Evolutionary conservation across 192 early-diverging fungal genomes (phyloP).

Genomic region (Entomortierella parvispora): DNA sequence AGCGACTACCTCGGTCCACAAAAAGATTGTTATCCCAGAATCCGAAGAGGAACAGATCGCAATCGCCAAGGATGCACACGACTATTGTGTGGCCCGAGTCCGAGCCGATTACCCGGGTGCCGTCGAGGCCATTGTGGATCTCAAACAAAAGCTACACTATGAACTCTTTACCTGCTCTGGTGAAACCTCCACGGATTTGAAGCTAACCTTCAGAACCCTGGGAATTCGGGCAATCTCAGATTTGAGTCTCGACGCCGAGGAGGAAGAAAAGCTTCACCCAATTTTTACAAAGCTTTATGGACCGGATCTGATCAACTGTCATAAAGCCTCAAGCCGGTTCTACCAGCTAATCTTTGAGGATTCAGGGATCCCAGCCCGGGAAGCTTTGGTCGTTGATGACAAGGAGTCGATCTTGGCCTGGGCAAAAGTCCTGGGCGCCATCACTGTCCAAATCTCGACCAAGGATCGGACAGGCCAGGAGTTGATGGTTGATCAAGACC

Average conservation of each 20-base stretch:
- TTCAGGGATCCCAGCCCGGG: conserved; percentile 15
- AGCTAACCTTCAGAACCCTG: conserved; percentile 24
- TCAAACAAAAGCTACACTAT: conserved; percentile 29
- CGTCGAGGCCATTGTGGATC: conserved; percentile 25
- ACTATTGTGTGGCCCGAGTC: conserved; percentile 15
- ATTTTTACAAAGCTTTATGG: conserved; percentile 39
- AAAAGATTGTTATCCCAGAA: conserved; percentile 9
- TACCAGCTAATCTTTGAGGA: conserved; percentile 24
- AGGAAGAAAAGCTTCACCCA: not conserved
- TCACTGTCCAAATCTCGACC: conserved; percentile 33
- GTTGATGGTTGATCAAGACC: conserved; percentile 18
- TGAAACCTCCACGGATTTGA: conserved; percentile 18
- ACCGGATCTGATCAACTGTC: conserved; percentile 22
- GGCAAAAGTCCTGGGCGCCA: conserved; percentile 34
- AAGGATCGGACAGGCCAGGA: conserved; percentile 29
- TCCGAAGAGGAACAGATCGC: conserved; percentile 17
- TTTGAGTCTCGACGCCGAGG: not conserved
- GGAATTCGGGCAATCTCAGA: conserved; percentile 9
- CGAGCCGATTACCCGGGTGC: conserved; percentile 33
- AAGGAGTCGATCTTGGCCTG: conserved; percentile 39
- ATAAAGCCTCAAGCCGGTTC: conserved; percentile 26
- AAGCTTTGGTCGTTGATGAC: conserved; percentile 39
- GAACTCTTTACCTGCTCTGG: conserved; percentile 42
- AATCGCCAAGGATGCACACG: conserved; percentile 13
- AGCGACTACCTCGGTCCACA: too few relatives aligned